These are phyloP conservation scores for Botrytis elliptica DNA, from an alignment of 2,329 filamentous ascomycete genomes.

Conservation along the genomic window DNA sequence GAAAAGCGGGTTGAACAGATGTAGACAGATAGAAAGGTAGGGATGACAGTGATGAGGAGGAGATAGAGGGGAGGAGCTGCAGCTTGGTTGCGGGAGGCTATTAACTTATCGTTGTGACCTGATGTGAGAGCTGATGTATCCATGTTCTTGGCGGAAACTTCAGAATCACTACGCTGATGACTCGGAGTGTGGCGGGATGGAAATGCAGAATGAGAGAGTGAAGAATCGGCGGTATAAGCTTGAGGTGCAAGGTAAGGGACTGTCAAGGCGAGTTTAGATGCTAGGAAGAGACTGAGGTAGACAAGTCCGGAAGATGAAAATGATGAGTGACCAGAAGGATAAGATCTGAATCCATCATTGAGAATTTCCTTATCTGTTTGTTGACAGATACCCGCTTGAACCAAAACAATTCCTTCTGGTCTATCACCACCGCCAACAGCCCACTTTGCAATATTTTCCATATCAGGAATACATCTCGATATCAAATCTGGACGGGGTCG, in stretches of 20 bases:
- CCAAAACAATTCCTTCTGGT: conserved; percentile 57
- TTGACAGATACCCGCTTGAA: conserved; percentile 73
- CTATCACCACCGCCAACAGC: conserved; percentile 59
- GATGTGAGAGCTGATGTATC: conserved; percentile 25
- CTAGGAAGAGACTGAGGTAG: conserved; percentile 84
- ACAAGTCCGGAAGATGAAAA: conserved; percentile 76
- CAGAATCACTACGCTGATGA: not conserved
- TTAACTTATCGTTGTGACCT: conserved; percentile 35
- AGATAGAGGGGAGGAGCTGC: conserved; percentile 83
- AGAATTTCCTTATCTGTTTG: conserved; percentile 60
- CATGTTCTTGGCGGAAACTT: conserved; percentile 7
- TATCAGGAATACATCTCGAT: conserved; percentile 72
- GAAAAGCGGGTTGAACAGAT: conserved; percentile 84
- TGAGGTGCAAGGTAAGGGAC: conserved; percentile 64
- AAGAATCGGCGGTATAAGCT: conserved; percentile 48
- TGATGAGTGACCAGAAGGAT: conserved; percentile 74
- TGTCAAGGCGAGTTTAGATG: conserved; percentile 74
- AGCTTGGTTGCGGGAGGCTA: conserved; percentile 66
- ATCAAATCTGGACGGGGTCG: conserved; percentile 65
- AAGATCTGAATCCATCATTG: conserved; percentile 82
- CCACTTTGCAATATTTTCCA: conserved; percentile 58
- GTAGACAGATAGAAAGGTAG: conserved; percentile 74
- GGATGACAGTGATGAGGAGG: conserved; percentile 66
- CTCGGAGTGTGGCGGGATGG: conserved; percentile 56
- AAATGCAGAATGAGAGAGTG: conserved; percentile 63